Evolutionary conservation across 495 filamentous ascomycete species (phyloP), one percentile per base, ranked within the genome.

Genomic region (Aspergillus cavernicola): DNA sequence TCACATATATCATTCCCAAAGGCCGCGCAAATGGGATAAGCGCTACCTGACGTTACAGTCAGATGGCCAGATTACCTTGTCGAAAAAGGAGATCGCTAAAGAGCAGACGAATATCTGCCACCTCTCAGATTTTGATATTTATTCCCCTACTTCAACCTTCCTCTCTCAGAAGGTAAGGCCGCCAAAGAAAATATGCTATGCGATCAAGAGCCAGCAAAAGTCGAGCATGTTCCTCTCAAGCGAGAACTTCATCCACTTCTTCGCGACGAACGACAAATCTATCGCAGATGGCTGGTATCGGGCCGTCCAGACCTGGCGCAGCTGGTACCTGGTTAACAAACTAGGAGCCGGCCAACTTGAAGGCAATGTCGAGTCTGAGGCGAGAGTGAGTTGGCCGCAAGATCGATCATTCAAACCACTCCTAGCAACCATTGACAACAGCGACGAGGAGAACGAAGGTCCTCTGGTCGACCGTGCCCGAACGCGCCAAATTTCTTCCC

Each of bases 191-290:
- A 74, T 85, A 49, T 96, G 89, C 66, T 92, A 86, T 62, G 92
- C 89, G 3, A 78, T 98, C 58, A 97, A 96, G 66, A 95, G 89
- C 55, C 93, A 96, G 67, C 86, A 97, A 63, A 96, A 95, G 60
- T 85, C 86, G 5, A 85, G 79, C 29, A 84, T 96, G 63, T 98
- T 97, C 61, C 63, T 88, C 31, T 85, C 84, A 29, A 87, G 85
- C 0, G 82, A 88, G 20, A 90, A 91, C 51, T 98, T 88, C 65
- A 85, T 95, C 10, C 92, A 97, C 56, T 96, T 91, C 66, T 95
- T 98, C 69, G 82, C 82, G 36, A 90, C 85, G 7, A 88, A 87
- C 15, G 88, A 96, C 56, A 73, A 76, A 12, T 59, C 73, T 2
- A 65, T 86, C 6, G 88, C 87, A 1, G 74, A 78, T 19, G 69